These are phyloP conservation scores for Drosera capensis DNA, from an alignment of 148 eudicot species.

Conservation along the genomic window DNA sequence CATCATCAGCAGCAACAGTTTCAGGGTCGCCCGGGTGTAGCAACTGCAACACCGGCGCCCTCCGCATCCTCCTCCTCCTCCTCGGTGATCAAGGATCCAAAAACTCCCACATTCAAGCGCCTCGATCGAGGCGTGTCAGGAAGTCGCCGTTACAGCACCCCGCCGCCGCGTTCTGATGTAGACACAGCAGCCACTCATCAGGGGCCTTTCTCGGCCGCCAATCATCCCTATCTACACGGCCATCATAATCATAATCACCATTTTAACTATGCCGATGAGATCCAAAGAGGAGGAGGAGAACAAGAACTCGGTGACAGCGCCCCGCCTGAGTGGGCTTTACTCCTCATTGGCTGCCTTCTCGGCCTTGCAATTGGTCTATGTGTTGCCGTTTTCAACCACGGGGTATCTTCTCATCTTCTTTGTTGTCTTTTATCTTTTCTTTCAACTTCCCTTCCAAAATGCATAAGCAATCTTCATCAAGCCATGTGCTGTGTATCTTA, in stretches of 20 bases:
- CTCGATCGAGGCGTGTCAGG: conserved; percentile 33
- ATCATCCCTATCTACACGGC: conserved; percentile 6
- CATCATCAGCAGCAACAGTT: conserved; percentile 1
- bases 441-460: not conserved
- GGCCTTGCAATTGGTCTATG: conserved; percentile 95
- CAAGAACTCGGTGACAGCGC: conserved; percentile 43
- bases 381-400: conserved; percentile 80
- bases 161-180: conserved; percentile 8
- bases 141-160: conserved; percentile 8
- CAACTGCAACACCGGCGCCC: no score
- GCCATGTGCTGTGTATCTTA: not conserved
- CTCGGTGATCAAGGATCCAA: conserved; percentile 30
- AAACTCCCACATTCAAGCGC: conserved; percentile 16
- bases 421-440: not conserved
- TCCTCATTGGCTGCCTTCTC: conserved; percentile 79
- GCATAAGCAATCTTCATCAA: not conserved
- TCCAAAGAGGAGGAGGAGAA: conserved; percentile 20
- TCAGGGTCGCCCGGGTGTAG: no score
- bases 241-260: conserved; percentile 5
- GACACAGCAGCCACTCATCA: conserved; percentile 5
- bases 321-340: conserved; percentile 94
- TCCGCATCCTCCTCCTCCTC: no score
- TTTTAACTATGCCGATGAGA: conserved; percentile 3
- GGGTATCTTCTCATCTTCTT: conserved; percentile 23
- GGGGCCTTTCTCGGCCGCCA: conserved; percentile 4